phyloP scores from a whole-genome alignment of 2,329 filamentous ascomycete genomes.

The Pyrenophora seminiperda region DNA sequence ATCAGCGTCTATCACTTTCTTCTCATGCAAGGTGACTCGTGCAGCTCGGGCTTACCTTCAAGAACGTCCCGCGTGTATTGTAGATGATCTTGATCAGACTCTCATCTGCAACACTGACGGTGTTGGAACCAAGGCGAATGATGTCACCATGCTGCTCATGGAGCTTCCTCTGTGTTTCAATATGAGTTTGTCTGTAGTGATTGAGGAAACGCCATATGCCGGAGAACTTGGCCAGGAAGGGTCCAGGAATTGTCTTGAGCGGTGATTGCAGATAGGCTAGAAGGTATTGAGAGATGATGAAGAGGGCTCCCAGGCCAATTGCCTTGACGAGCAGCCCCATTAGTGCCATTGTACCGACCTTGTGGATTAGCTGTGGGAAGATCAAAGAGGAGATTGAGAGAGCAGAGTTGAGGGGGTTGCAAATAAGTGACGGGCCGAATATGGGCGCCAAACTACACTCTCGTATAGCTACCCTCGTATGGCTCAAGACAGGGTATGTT shows the following conservation, averaged over 20 bases:
- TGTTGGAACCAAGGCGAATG: constrained; percentile 39
- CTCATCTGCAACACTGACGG: constrained; percentile 38
- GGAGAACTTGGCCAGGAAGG: constrained; percentile 41
- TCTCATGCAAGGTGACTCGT: not conserved
- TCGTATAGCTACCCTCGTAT: too few relatives aligned
- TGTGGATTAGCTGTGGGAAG: not conserved
- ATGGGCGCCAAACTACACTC: too few relatives aligned
- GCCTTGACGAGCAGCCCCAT: constrained; percentile 20
- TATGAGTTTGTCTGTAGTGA: constrained; percentile 37
- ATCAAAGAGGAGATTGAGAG: too few relatives aligned
- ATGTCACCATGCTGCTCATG: constrained; percentile 38
- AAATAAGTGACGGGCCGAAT: too few relatives aligned
- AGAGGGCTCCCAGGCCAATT: constrained; percentile 18
- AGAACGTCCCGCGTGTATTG: constrained; percentile 38
- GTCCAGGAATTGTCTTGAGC: constrained; percentile 40
- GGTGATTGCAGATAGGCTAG: constrained; percentile 36
- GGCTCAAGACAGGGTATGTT: too few relatives aligned
- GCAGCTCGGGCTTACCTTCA: constrained; percentile 28
- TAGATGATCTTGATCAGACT: constrained; percentile 42
- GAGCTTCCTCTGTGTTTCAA: constrained; percentile 37
- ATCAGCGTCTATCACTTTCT: not conserved
- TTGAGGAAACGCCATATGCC: constrained; percentile 40
- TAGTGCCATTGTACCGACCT: constrained; percentile 21
- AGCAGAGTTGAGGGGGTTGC: too few relatives aligned
- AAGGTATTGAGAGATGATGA: constrained; percentile 26